Base-by-base conservation (phyloP, 129 eudicot genomes). In the Centella asiatica region DNA sequence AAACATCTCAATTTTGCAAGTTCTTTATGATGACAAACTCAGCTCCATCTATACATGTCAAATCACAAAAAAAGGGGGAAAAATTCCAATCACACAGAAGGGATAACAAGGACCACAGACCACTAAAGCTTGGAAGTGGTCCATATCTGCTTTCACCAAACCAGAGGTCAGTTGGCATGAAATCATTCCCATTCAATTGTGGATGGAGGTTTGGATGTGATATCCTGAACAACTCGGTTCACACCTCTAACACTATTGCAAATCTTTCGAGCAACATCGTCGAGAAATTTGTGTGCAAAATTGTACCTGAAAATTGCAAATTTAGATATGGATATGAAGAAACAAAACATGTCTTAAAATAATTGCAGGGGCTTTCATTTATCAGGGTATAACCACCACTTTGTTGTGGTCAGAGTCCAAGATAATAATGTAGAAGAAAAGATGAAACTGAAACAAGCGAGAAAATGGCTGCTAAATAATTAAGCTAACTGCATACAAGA, bases 151-250 rank as follows among this genome's bases (percentile, higher is more conserved):
- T n/a, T n/a, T n/a, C n/a, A n/a, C n/a, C n/a, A n/a, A n/a, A n/a
- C n/a, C n/a, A n/a, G n/a, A n/a, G n/a, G n/a, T n/a, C n/a, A n/a
- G n/a, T n/a, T n/a, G n/a, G n/a, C n/a, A 33, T 4, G 4, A 31
- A 42, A 60, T 73, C 55, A 92, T 78, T 92, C 95, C 95, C 98
- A 92, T 71, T 92, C 90, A 28, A 92, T 84, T 1, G 96, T 84
- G 14, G 98, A 78, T n/a, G 98, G 96, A 68, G 94, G 96, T 73
- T 92, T 87, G 18, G 95, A 92, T 60, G 95, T 92, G 18, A 92
- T 87, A 69, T 92, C 98, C 26, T 76, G 77, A 60, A 83, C 80
- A 64, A 92, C 98, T 40, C 95, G 76, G 68, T 92, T 92, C 57
- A 92, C 94, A 59, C 98, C 98, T 28, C 88, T 72, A 42, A 92